These are phyloP conservation scores for Claviceps pazoutovae DNA, from an alignment of 2,329 filamentous ascomycete genomes.

Conservation along the genomic window DNA sequence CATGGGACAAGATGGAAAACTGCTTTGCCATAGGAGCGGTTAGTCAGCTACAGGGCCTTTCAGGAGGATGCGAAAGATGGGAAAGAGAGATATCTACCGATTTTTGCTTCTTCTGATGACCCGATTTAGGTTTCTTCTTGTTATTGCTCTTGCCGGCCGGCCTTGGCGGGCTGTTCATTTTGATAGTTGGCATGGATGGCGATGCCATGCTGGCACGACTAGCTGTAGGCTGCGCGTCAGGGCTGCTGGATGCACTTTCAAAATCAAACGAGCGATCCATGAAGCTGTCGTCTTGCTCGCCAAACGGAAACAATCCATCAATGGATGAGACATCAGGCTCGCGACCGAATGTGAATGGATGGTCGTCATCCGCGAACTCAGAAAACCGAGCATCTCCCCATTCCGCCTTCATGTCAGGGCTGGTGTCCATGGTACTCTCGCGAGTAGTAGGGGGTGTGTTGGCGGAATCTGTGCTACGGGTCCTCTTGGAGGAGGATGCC, in stretches of 20 bases:
- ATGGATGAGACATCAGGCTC: slow-evolving; percentile 13
- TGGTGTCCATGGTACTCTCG: slow-evolving; percentile 31
- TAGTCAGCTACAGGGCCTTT: slow-evolving; percentile 8
- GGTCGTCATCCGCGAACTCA: slow-evolving; percentile 25
- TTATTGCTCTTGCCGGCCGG: slow-evolving; percentile 11
- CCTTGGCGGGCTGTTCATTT: slow-evolving; percentile 19
- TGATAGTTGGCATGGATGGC: slow-evolving; percentile 27
- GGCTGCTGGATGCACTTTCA: slow-evolving; percentile 43
- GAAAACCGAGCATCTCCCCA: slow-evolving; percentile 26
- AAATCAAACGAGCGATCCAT: slow-evolving; percentile 42
- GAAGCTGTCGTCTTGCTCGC: slow-evolving; percentile 26
- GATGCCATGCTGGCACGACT: slow-evolving; percentile 24
- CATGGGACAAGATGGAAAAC: slow-evolving; percentile 35
- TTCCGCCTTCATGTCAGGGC: slow-evolving; percentile 25
- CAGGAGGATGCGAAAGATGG: not conserved
- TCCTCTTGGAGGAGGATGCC: slow-evolving; percentile 31
- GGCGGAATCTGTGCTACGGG: slow-evolving; percentile 31
- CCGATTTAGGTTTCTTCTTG: slow-evolving; percentile 11
- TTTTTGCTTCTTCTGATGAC: slow-evolving; percentile 22
- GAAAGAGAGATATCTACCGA: slow-evolving; percentile 23
- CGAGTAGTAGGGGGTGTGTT: slow-evolving; percentile 26
- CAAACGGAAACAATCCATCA: slow-evolving; percentile 19
- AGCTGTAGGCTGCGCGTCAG: slow-evolving; percentile 22
- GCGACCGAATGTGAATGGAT: slow-evolving; percentile 21
- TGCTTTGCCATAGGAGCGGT: slow-evolving; percentile 25